Percentiles rank a stretch among this genome's conserved stretches.
Evolutionary conservation across 352 stramenopile genomes (phyloP).

Genomic region (Phytophthora europaea): DNA sequence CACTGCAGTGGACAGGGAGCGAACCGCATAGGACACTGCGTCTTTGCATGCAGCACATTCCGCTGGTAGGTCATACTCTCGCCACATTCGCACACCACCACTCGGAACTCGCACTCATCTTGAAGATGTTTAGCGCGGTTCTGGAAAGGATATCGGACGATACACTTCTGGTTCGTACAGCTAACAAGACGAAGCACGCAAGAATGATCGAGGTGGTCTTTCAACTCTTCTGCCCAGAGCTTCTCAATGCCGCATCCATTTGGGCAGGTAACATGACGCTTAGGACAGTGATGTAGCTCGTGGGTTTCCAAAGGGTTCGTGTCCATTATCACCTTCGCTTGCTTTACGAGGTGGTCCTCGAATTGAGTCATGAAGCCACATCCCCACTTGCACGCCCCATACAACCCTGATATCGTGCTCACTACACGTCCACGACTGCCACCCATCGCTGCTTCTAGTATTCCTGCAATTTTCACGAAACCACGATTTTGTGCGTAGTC

Average conservation of each 20-base stretch:
- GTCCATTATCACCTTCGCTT: conserved; percentile 37
- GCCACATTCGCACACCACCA: conserved; percentile 61
- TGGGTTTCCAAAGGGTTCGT: conserved; percentile 57
- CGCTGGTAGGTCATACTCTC: conserved; percentile 69
- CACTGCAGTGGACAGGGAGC: conserved; percentile 68
- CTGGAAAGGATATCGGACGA: conserved; percentile 24
- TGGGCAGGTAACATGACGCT: conserved; percentile 63
- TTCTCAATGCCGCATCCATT: conserved; percentile 6
- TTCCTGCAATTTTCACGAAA: conserved; percentile 40
- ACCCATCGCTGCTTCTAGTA: conserved; percentile 60
- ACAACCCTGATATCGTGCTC: conserved; percentile 48
- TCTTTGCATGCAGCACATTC: conserved; percentile 50
- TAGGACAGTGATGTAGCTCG: conserved; percentile 55
- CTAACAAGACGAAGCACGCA: conserved; percentile 53
- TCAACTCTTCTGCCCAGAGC: conserved; percentile 65
- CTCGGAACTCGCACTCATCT: conserved; percentile 57
- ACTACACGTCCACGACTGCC: conserved; percentile 52
- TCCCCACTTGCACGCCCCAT: conserved; percentile 71
- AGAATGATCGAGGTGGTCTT: conserved; percentile 39
- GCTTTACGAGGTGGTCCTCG: conserved; percentile 38
- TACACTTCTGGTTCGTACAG: conserved; percentile 68
- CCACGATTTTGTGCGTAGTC: conserved; percentile 45
- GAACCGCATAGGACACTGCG: conserved; percentile 56
- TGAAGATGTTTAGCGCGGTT: conserved; percentile 40
- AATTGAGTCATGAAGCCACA: conserved; percentile 63